Evolutionary conservation across 768 basidiomycete species (phyloP).

Genomic region (Crassisporium funariophilum): DNA sequence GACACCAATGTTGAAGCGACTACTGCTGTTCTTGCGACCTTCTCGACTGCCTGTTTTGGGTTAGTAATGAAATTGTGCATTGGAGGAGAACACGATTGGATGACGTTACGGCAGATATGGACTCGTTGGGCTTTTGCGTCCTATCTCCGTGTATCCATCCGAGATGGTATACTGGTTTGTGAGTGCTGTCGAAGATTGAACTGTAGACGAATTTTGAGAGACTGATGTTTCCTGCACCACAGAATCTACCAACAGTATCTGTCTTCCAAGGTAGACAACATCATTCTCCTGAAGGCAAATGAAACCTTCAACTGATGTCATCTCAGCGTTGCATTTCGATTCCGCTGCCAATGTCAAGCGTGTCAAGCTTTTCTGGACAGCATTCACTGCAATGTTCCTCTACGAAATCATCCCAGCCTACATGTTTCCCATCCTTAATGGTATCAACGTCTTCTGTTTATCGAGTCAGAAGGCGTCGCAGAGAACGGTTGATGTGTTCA

Average conservation of each 20-base stretch:
- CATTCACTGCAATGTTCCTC: slow-evolving; percentile 52
- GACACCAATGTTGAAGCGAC: slow-evolving; percentile 54
- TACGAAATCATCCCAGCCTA: slow-evolving; percentile 58
- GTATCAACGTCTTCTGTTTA: slow-evolving; percentile 61
- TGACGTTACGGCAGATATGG: slow-evolving; percentile 47
- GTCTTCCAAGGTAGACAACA: slow-evolving; percentile 52
- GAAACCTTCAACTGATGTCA: neutral
- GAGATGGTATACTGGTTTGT: slow-evolving; percentile 66
- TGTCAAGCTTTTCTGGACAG: slow-evolving; percentile 53
- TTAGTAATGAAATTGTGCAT: slow-evolving; percentile 22
- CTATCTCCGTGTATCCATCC: slow-evolving; percentile 60
- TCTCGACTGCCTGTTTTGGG: slow-evolving; percentile 67
- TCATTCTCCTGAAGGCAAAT: neutral
- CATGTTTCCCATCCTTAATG: slow-evolving; percentile 66
- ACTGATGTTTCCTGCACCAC: neutral
- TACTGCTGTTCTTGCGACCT: slow-evolving; percentile 61
- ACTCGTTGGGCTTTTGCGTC: slow-evolving; percentile 58
- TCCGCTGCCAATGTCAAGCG: slow-evolving; percentile 45
- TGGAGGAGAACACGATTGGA: neutral
- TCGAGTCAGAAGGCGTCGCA: slow-evolving; percentile 51
- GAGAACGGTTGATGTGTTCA: slow-evolving; percentile 49
- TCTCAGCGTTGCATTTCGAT: slow-evolving; percentile 51
- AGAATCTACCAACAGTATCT: slow-evolving; percentile 61
- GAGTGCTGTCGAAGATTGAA: slow-evolving; percentile 17
- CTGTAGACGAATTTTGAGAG: neutral